These are phyloP conservation scores for Starmerella vitae DNA, from an alignment of 805 yeast genomes.

Conservation along the genomic window DNA sequence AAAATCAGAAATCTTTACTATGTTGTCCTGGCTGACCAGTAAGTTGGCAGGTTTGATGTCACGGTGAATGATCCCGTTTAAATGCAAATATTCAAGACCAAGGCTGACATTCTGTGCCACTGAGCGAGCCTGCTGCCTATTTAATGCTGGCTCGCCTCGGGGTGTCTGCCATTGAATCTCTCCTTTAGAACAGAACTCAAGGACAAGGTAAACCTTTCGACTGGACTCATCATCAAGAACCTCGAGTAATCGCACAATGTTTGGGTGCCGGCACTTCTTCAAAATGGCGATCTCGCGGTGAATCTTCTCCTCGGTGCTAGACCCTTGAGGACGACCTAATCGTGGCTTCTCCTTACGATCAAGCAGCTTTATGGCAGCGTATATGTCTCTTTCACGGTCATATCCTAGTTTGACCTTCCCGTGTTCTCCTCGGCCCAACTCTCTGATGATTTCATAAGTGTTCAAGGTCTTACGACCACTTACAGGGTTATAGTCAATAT, in stretches of 20 bases:
- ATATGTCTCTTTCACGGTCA: slow-evolving; percentile 41
- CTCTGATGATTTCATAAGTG: slow-evolving; percentile 75
- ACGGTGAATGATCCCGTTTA: slow-evolving; percentile 67
- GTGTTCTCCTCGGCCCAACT: slow-evolving; percentile 92
- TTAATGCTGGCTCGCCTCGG: slow-evolving; percentile 50
- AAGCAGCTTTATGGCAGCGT: slow-evolving; percentile 89
- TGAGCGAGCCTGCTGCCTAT: slow-evolving; percentile 51
- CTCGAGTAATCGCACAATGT: slow-evolving; percentile 75
- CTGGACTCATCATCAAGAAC: slow-evolving; percentile 78
- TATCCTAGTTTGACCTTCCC: slow-evolving; percentile 93
- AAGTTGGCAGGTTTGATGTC: slow-evolving; percentile 93
- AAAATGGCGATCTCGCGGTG: slow-evolving; percentile 83
- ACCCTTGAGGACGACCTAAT: slow-evolving; percentile 34
- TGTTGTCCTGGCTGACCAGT: slow-evolving; percentile 51
- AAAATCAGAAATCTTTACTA: slow-evolving; percentile 89
- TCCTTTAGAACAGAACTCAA: slow-evolving; percentile 82
- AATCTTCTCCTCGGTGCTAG: slow-evolving; percentile 54
- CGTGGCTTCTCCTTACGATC: slow-evolving; percentile 54
- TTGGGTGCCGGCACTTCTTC: slow-evolving; percentile 83
- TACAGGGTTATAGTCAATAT: slow-evolving; percentile 78
- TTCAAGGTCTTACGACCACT: slow-evolving; percentile 59
- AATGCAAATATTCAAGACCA: slow-evolving; percentile 82
- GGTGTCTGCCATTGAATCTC: slow-evolving; percentile 69
- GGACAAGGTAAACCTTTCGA: slow-evolving; percentile 74
- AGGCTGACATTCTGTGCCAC: slow-evolving; percentile 71